Percentiles rank a stretch among this genome's conserved stretches.
These are phyloP conservation scores for Dendrobium nobile DNA, from an alignment of 106 monocot genomes.

Conservation along the genomic window DNA sequence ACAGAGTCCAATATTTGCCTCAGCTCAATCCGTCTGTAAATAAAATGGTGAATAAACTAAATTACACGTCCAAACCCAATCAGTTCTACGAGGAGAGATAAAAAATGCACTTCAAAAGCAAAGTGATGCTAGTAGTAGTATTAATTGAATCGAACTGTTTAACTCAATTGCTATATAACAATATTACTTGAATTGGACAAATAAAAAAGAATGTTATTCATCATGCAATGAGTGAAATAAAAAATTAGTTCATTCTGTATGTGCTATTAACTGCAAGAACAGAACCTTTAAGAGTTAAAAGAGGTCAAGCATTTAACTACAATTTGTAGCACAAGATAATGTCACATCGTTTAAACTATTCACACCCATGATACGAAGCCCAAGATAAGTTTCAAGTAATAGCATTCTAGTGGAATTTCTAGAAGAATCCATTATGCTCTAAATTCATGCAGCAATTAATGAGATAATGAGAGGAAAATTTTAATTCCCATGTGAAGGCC, in stretches of 20 bases:
- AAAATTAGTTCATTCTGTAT: not conserved
- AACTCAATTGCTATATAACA: not conserved
- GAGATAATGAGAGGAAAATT: not conserved
- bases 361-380: not conserved
- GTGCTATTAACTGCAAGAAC: too few relatives aligned
- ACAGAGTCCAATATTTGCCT: slow-evolving; percentile 38
- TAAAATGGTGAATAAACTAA: slow-evolving; percentile 1
- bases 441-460: not conserved
- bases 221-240: not conserved
- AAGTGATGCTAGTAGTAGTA: not conserved
- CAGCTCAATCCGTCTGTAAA: slow-evolving; percentile 48
- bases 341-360: too few relatives aligned
- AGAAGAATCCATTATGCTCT: not conserved
- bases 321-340: too few relatives aligned
- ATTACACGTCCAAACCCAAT: not conserved
- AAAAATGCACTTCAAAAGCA: not conserved
- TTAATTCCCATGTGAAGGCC: not conserved
- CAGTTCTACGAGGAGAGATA: not conserved
- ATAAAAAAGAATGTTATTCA: not conserved
- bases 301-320: too few relatives aligned
- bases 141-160: not conserved
- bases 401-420: not conserved
- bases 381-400: not conserved
- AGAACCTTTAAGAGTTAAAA: too few relatives aligned
- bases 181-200: not conserved